A percentile compares a stretch with the other conserved stretches of the same genome.
phyloP scores from a whole-genome alignment of 2,329 filamentous ascomycete species.

The Dothistroma septosporum region DNA sequence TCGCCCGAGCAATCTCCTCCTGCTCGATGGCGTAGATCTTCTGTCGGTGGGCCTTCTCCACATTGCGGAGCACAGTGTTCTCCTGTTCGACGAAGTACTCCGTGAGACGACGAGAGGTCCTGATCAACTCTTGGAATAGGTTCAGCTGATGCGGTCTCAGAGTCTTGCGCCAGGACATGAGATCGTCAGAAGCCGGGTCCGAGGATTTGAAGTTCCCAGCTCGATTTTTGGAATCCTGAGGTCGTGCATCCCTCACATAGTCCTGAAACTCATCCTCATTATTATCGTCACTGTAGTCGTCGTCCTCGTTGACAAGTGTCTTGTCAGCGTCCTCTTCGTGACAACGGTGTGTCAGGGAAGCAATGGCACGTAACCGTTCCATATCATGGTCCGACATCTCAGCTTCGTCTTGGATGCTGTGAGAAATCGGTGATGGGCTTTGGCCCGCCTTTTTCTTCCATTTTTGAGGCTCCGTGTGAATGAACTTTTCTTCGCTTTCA shows the following conservation, averaged over 20 bases:
- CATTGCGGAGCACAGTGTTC: slow-evolving; percentile 41
- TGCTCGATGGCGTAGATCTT: slow-evolving; percentile 41
- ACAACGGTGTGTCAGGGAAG: background rate
- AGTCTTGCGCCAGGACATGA: slow-evolving; percentile 38
- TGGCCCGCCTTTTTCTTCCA: background rate
- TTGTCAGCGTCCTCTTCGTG: slow-evolving; percentile 5
- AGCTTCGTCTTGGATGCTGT: background rate
- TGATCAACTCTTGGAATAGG: slow-evolving; percentile 39
- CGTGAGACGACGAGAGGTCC: slow-evolving; percentile 41
- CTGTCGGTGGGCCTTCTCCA: slow-evolving; percentile 43
- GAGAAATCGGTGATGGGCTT: background rate
- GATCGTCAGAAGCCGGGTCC: slow-evolving; percentile 25
- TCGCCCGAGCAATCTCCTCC: slow-evolving; percentile 39
- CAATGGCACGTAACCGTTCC: background rate
- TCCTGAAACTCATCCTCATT: background rate
- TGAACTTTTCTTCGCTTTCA: background rate
- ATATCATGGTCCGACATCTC: background rate
- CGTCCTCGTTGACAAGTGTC: slow-evolving; percentile 3
- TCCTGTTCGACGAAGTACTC: slow-evolving; percentile 47
- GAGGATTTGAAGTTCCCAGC: background rate
- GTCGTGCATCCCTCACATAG: background rate
- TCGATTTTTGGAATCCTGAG: background rate
- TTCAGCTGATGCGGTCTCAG: slow-evolving; percentile 39
- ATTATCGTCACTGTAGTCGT: background rate
- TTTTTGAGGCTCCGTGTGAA: background rate